Evolutionary conservation across 495 filamentous ascomycete genomes (phyloP).

Genomic region (Clavariopsis aquatica): DNA sequence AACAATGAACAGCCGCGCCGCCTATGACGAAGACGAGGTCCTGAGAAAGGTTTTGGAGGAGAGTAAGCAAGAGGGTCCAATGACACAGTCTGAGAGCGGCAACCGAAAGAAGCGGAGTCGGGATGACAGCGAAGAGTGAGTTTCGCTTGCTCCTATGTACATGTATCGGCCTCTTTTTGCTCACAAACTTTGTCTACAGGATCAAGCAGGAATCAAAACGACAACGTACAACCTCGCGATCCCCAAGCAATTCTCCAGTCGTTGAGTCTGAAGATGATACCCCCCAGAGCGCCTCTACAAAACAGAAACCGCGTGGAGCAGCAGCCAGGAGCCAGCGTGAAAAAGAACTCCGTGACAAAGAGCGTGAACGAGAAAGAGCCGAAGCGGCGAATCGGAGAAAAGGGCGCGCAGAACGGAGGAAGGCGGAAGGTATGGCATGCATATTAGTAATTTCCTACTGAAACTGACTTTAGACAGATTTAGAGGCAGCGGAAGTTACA

Average conservation of each 20-base stretch:
- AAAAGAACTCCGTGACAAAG: slow-evolving; percentile 69
- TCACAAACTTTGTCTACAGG: slow-evolving; percentile 44
- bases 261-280: slow-evolving; percentile 72
- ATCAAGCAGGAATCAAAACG: slow-evolving; percentile 62
- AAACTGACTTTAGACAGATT: slow-evolving; percentile 17
- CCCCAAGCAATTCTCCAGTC: slow-evolving; percentile 55
- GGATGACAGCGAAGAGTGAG: slow-evolving; percentile 93
- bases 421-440: slow-evolving; percentile 68
- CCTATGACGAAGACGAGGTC: slow-evolving; percentile 92
- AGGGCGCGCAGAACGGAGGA: slow-evolving; percentile 68
- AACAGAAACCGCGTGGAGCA: slow-evolving; percentile 66
- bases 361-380: slow-evolving; percentile 62
- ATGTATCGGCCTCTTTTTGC: slow-evolving; percentile 1
- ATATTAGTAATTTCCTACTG: background rate
- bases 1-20: slow-evolving; percentile 96
- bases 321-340: slow-evolving; percentile 68
- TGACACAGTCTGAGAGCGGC: slow-evolving; percentile 52
- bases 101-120: slow-evolving; percentile 78
- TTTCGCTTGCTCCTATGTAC: slow-evolving; percentile 31
- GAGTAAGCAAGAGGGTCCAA: slow-evolving; percentile 72
- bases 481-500: slow-evolving; percentile 25
- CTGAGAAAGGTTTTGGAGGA: slow-evolving; percentile 89
- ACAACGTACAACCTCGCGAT: slow-evolving; percentile 72
- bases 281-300: slow-evolving; percentile 52
- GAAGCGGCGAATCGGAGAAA: slow-evolving; percentile 76